Evolutionary conservation across 2,329 filamentous ascomycete species (phyloP).

Genomic region (Metarhizium robertsii): DNA sequence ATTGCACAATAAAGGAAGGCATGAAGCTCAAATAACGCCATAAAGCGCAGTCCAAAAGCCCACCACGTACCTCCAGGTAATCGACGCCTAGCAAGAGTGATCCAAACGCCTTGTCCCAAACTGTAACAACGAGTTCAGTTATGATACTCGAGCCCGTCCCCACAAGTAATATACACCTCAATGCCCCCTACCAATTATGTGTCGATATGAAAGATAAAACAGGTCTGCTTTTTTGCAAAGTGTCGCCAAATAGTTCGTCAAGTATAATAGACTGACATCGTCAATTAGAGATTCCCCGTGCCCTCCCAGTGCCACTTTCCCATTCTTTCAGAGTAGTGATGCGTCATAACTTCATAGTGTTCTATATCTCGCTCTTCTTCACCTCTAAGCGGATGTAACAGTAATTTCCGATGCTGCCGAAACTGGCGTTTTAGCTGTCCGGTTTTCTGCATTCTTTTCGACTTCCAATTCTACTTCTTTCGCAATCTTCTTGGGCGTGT

Average conservation of each 20-base stretch:
- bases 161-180: background rate
- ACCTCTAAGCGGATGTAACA: background rate
- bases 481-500: constrained; percentile 19
- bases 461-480: constrained; percentile 11
- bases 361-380: background rate
- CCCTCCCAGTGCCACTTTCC: background rate
- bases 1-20: background rate
- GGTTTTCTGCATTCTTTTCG: background rate
- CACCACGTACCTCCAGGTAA: background rate
- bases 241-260: background rate
- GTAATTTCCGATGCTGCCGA: background rate
- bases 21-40: background rate
- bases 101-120: constrained; percentile 7
- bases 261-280: background rate
- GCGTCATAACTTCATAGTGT: background rate
- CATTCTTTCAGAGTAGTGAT: background rate
- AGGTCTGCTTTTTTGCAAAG: background rate
- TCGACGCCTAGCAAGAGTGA: constrained; percentile 4
- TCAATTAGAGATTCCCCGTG: background rate
- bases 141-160: background rate
- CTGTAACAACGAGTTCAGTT: background rate
- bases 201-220: background rate
- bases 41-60: background rate
- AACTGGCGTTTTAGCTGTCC: background rate
- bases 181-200: background rate